Base-by-base conservation (phyloP, 768 basidiomycete genomes). In the Podaxis sp. region DNA sequence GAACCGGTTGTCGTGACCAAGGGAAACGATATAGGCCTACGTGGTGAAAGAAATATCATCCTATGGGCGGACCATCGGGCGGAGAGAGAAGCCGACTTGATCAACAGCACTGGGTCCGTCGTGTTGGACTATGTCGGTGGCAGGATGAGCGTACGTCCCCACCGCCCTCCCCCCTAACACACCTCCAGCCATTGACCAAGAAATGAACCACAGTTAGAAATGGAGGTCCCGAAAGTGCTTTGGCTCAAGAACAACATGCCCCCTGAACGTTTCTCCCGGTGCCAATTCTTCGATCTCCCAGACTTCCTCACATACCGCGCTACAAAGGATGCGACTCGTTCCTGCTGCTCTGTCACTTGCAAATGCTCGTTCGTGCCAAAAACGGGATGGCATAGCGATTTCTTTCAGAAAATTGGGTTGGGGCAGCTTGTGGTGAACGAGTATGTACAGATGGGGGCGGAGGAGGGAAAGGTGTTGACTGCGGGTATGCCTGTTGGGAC, bases 11-110 rank as follows among this genome's bases (percentile, higher is more conserved):
- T 79, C 6, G 87, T 99, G 40, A 92, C 90, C 2, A 85, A 83
- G 51, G 91, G 89, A 0, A 77, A 82, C 2, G 73, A 79, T 22
- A 75, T 92, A 1, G 94, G 91, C 2, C 72, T 78, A 56, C 76
- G 71, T 20, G 91, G 90, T 17, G 89, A 91, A 66, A 84, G 92
- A 65, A 95, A 98, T 73, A 83, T 98, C 63, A 85, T 99, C 48
- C 81, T 99, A 1, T 99, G 96, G 97, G 96, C 96, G 2, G 96
- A 99, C 75, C 95, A 97, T 75, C 85, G 96, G 55, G 96, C 97
- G 0, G 90, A 93, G 76, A 82, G 89, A 70, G 95, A 99, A 72
- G 96, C 96, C 2, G 87, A 93, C 48, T 73, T 89, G 48, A 96
- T 99, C 80, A 99, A 99, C 73, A 77, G 78, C 28, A 92, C 90